Conservation (phyloP, 2,329 filamentous ascomycete genomes). For the Mycosphaerelloides madeirae region DNA sequence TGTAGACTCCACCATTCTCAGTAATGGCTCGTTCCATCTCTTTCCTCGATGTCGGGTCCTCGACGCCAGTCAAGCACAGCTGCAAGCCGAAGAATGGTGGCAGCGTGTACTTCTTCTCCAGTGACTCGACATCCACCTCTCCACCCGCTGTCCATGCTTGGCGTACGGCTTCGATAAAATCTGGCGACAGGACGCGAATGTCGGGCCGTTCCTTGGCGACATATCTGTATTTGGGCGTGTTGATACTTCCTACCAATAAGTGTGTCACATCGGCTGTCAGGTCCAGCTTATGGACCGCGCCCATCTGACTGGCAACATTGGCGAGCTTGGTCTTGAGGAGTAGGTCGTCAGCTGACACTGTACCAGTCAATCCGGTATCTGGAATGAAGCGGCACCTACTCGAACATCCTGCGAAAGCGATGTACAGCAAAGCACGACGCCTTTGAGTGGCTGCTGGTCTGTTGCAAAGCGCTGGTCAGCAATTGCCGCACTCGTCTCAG, state of each 20-base stretch:
- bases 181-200: conserved; percentile 73
- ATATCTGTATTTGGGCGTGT: conserved; percentile 92
- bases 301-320: conserved; percentile 69
- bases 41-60: conserved; percentile 62
- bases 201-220: conserved; percentile 86
- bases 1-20: conserved; percentile 74
- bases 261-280: conserved; percentile 95
- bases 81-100: conserved; percentile 59
- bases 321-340: conserved; percentile 36
- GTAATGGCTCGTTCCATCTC: conserved; percentile 64
- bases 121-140: conserved; percentile 63
- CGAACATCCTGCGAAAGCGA: conserved; percentile 31
- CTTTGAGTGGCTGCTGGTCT: conserved; percentile 22
- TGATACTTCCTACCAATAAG: conserved; percentile 80
- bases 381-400: conserved; percentile 18
- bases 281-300: conserved; percentile 81
- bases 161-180: conserved; percentile 78
- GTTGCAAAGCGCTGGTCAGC: conserved; percentile 6
- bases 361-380: conserved; percentile 3
- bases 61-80: conserved; percentile 67
- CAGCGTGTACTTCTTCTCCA: conserved; percentile 64
- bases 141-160: conserved; percentile 74
- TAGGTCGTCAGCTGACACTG: conserved; percentile 7
- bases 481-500: background rate
- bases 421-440: conserved; percentile 32